Base-by-base conservation (phyloP, 2,329 filamentous ascomycete genomes). In the Scedosporium apiospermum region DNA sequence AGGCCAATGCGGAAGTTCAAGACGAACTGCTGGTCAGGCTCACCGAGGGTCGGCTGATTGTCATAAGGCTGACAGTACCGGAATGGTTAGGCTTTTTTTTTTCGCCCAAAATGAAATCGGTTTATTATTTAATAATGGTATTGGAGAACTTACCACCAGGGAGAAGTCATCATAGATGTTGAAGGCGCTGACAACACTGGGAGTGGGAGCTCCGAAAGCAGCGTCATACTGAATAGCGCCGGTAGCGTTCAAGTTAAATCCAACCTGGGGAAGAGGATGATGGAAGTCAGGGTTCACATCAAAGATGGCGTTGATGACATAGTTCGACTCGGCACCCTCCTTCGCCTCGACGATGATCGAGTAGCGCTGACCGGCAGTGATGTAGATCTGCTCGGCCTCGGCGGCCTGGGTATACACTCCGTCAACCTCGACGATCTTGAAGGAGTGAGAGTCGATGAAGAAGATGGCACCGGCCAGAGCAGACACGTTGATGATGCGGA, bases 91-190 rank as follows among this genome's bases (percentile, higher is more conserved):
- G 26, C n/a, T 23, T 23, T 23, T 23, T 9, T 16, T 23, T 26
- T 3, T 3, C 44, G 9, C n/a, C 4, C 14, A 34, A 14, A 27
- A 51, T 64, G 27, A 59, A 38, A 10, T 2, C 34, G 34, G 10
- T 38, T 38, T 38, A 4, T 38, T 38, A 38, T 12, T 41, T 23
- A 23, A 23, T 23, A 41, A 34, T 60, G 9, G 10, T 4, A 14
- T 21, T 27, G 41, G 26, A 38, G 67, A 73, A 79, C 18, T 66
- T 64, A 66, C 64, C 38, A 55, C 79, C 0, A 96, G 81, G 0
- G 74, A 80, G 66, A 89, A 85, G 69, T 96, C 92, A 68, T 96
- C 91, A 63, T 88, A 87, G 1, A 86, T 82, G 26, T 87, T 74
- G 58, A 91, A 85, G 10, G 87, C 78, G 16, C 70, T 57, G 18